Evolutionary conservation across 768 basidiomycete species (phyloP).

Genomic region (Strobilomyces confusus): DNA sequence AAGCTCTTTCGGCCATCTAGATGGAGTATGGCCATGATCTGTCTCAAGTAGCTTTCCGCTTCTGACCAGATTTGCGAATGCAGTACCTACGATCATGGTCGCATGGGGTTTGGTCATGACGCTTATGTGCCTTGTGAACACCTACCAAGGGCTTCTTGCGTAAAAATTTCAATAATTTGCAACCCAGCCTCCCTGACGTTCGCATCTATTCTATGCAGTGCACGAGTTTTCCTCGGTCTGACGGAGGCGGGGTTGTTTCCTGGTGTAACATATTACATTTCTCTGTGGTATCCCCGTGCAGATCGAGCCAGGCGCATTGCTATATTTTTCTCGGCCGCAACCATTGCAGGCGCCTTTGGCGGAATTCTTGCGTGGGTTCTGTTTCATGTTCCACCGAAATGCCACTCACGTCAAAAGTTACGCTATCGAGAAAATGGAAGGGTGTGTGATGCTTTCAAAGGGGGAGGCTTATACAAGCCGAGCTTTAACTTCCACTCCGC

Average conservation of each 20-base stretch:
- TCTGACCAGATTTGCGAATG: constrained; percentile 16
- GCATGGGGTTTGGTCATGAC: constrained; percentile 39
- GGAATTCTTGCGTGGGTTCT: constrained; percentile 43
- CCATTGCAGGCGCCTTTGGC: constrained; percentile 49
- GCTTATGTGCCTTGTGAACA: constrained; percentile 37
- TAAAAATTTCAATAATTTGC: constrained; percentile 15
- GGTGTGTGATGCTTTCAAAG: constrained; percentile 25
- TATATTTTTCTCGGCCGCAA: constrained; percentile 62
- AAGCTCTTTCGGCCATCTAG: constrained; percentile 35
- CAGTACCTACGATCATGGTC: constrained; percentile 39
- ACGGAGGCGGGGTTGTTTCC: constrained; percentile 46
- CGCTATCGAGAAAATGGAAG: constrained; percentile 32
- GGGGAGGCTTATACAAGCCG: not conserved
- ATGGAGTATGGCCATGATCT: constrained; percentile 29
- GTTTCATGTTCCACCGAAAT: not conserved
- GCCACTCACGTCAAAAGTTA: constrained; percentile 25
- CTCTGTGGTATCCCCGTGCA: constrained; percentile 56
- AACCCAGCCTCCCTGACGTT: not conserved
- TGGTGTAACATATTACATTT: constrained; percentile 43
- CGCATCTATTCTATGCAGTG: constrained; percentile 17
- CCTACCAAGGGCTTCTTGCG: constrained; percentile 28
- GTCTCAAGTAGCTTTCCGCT: not conserved
- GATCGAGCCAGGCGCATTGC: constrained; percentile 59
- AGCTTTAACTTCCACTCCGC: not conserved
- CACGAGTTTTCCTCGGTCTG: constrained; percentile 43